phyloP scores from a whole-genome alignment of 1,284 basidiomycete species.

The Ceratobasidium sp. region DNA sequence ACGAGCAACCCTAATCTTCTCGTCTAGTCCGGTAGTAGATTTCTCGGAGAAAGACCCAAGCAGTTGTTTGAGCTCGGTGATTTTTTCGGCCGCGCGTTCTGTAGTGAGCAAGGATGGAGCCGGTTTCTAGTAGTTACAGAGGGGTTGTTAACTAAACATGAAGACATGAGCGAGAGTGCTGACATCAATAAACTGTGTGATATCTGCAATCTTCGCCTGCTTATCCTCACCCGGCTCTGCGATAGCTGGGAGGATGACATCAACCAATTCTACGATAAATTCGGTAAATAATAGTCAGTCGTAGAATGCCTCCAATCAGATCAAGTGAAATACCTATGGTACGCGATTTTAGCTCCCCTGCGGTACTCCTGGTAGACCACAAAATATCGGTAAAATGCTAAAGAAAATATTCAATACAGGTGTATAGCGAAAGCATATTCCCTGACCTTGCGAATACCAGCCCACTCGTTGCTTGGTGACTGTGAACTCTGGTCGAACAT shows the following conservation, averaged over 20 bases:
- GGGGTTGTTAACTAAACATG: too few species aligned
- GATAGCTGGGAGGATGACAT: background rate
- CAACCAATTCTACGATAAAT: background rate
- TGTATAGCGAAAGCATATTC: too few species aligned
- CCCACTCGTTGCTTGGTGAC: slow-evolving; percentile 8
- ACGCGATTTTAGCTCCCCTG: background rate
- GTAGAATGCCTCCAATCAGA: too few species aligned
- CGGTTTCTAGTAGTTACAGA: background rate
- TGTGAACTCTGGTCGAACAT: slow-evolving; percentile 11
- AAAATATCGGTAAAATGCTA: background rate
- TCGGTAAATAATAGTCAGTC: background rate
- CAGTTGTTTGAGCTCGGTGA: slow-evolving; percentile 5
- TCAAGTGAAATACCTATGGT: too few species aligned
- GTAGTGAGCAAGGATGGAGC: slow-evolving; percentile 5
- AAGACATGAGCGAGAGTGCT: background rate
- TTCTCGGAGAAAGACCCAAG: slow-evolving; percentile 1
- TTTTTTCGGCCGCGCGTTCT: slow-evolving; percentile 2
- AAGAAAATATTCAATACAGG: background rate
- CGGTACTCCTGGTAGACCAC: slow-evolving; percentile 5
- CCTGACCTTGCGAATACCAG: background rate
- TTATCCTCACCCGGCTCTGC: background rate
- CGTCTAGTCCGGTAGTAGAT: background rate
- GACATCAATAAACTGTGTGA: background rate
- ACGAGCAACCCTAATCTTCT: background rate
- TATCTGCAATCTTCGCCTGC: background rate